phyloP scores from a whole-genome alignment of 495 filamentous ascomycete genomes.

The Aspergillus indologenus region DNA sequence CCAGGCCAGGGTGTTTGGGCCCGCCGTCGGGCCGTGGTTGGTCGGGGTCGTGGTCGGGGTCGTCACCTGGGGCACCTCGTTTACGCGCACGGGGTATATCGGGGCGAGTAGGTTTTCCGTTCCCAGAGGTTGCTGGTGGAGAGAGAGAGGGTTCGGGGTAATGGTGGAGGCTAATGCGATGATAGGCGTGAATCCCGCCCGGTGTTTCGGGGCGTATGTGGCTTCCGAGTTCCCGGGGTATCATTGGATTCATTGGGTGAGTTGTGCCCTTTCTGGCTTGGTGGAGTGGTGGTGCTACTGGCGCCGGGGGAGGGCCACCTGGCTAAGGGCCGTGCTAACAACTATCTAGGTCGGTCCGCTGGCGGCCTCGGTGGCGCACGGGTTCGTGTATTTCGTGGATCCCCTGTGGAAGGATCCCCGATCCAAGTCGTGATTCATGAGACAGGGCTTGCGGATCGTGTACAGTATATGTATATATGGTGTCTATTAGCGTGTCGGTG shows the following conservation, averaged over 20 bases:
- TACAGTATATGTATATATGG: too few species aligned
- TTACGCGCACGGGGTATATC: constrained; percentile 44
- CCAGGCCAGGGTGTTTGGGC: constrained; percentile 50
- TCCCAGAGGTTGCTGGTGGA: not conserved
- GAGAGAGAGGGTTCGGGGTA: not conserved
- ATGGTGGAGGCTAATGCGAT: constrained; percentile 2
- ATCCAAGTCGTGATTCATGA: too few species aligned
- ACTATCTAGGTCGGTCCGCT: constrained; percentile 31
- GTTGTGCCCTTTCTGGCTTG: constrained; percentile 4
- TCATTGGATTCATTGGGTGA: constrained; percentile 39
- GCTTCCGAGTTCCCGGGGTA: constrained; percentile 29
- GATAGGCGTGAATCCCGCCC: constrained; percentile 33
- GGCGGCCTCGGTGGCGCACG: constrained; percentile 27
- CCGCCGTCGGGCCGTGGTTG: constrained; percentile 47
- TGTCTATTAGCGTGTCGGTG: too few species aligned
- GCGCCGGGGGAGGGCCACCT: too few species aligned
- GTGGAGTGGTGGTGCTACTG: too few species aligned
- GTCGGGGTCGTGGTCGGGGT: constrained; percentile 50
- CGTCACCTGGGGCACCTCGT: constrained; percentile 42
- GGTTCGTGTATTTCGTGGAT: constrained; percentile 29
- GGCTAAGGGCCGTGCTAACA: too few species aligned
- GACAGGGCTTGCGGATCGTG: too few species aligned
- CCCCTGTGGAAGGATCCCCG: constrained; percentile 26
- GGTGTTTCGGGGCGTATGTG: constrained; percentile 34
- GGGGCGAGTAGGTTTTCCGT: constrained; percentile 30